Evolutionary conservation across 2,329 filamentous ascomycete species (phyloP).

Genomic region (Claviceps capensis): DNA sequence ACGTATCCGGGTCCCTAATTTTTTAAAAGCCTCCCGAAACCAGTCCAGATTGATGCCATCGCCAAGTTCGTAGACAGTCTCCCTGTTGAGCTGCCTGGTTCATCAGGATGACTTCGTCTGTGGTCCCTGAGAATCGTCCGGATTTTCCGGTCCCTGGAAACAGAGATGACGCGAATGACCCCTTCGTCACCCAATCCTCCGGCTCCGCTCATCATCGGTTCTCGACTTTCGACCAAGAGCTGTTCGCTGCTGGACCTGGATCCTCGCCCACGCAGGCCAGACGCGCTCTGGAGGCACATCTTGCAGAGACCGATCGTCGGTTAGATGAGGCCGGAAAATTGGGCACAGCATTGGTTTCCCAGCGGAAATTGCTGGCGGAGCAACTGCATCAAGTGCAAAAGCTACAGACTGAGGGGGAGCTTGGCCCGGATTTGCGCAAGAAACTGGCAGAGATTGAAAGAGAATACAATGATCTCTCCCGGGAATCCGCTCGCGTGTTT

Average conservation of each 20-base stretch:
- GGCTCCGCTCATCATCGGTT: constrained; percentile 50
- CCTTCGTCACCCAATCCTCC: constrained; percentile 38
- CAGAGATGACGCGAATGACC: constrained; percentile 32
- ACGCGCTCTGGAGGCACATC: constrained; percentile 76
- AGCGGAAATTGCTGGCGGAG: constrained; percentile 71
- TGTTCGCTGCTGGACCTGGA: constrained; percentile 63
- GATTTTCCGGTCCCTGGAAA: constrained; percentile 24
- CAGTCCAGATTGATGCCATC: constrained; percentile 2
- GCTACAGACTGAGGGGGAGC: constrained; percentile 59
- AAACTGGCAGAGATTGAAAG: constrained; percentile 79
- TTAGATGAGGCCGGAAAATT: constrained; percentile 85
- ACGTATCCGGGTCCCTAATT: not conserved
- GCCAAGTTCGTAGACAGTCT: constrained; percentile 11
- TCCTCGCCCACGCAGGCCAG: constrained; percentile 77
- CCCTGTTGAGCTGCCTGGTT: constrained; percentile 10
- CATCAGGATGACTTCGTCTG: constrained; percentile 28
- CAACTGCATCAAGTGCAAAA: constrained; percentile 75
- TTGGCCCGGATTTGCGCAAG: constrained; percentile 68
- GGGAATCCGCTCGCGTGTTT: constrained; percentile 79
- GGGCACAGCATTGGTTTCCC: constrained; percentile 74
- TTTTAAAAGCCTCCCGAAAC: not conserved
- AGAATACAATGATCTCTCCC: constrained; percentile 88
- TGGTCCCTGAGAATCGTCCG: constrained; percentile 26
- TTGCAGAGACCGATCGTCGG: constrained; percentile 81
- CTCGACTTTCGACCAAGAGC: constrained; percentile 67